These are phyloP conservation scores for Stenocarpella maydis DNA, from an alignment of 2,329 filamentous ascomycete genomes.

Conservation along the genomic window DNA sequence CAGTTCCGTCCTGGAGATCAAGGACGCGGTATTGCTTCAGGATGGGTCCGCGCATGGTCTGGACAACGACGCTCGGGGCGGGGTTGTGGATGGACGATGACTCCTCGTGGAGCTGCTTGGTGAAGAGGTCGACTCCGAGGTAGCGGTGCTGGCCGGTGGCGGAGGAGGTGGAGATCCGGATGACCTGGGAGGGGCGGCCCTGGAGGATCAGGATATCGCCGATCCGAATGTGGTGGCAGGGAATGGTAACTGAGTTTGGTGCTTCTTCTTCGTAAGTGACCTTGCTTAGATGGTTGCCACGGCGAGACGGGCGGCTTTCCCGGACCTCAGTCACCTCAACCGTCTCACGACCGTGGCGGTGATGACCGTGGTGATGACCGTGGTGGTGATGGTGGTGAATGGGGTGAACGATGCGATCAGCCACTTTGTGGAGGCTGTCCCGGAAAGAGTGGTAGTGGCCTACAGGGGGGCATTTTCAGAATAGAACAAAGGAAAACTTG, in stretches of 20 bases:
- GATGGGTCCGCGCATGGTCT: slow-evolving; percentile 99
- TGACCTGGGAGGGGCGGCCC: slow-evolving; percentile 99
- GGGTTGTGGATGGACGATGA: slow-evolving; percentile 98
- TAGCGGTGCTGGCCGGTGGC: slow-evolving; percentile 99
- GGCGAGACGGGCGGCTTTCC: slow-evolving; percentile 49
- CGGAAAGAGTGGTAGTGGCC: slow-evolving; percentile 69
- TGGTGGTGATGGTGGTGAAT: not conserved
- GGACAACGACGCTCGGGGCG: slow-evolving; percentile 92
- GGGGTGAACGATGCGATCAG: slow-evolving; percentile 61
- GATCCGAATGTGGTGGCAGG: slow-evolving; percentile 99
- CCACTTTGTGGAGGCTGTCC: slow-evolving; percentile 63
- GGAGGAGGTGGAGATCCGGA: slow-evolving; percentile 97
- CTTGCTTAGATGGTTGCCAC: slow-evolving; percentile 44
- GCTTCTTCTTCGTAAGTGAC: slow-evolving; percentile 48
- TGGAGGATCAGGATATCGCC: slow-evolving; percentile 99
- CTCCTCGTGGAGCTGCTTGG: slow-evolving; percentile 99
- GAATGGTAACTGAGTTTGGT: slow-evolving; percentile 94
- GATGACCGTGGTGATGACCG: not conserved
- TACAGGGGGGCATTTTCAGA: slow-evolving; percentile 42
- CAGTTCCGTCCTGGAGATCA: slow-evolving; percentile 86
- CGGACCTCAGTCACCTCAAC: slow-evolving; percentile 59
- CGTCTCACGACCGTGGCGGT: slow-evolving; percentile 58
- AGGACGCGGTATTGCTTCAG: slow-evolving; percentile 99
- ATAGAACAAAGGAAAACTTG: slow-evolving; percentile 30
- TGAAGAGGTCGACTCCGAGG: slow-evolving; percentile 99